Conservation (phyloP, 208 protist species). For the Crithidia fasciculata region DNA sequence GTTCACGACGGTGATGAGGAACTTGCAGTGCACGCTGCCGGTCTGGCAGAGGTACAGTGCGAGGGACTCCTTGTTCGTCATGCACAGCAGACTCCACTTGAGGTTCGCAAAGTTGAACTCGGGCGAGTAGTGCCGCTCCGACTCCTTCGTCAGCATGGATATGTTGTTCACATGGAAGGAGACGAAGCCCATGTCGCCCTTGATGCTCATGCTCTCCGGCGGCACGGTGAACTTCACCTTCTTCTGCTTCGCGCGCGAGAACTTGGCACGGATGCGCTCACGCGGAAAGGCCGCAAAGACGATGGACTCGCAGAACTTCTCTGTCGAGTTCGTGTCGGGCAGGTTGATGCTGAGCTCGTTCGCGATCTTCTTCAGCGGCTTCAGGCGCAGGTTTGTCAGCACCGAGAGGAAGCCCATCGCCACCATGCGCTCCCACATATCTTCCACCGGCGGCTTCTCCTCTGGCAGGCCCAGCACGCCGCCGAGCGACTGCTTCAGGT, state of each 20-base stretch:
- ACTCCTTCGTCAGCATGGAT: slow-evolving; percentile 85
- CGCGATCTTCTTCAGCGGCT: slow-evolving; percentile 89
- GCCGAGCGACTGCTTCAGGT: slow-evolving; percentile 73
- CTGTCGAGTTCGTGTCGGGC: slow-evolving; percentile 85
- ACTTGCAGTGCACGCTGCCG: slow-evolving; percentile 91
- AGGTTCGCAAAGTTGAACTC: slow-evolving; percentile 88
- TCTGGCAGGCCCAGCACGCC: slow-evolving; percentile 77
- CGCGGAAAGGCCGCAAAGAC: slow-evolving; percentile 89
- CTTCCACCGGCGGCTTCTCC: slow-evolving; percentile 77
- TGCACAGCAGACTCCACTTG: slow-evolving; percentile 92
- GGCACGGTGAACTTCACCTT: slow-evolving; percentile 86
- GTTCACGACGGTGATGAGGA: slow-evolving; percentile 91
- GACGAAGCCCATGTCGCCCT: slow-evolving; percentile 93
- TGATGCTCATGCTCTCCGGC: slow-evolving; percentile 67
- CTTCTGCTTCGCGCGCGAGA: slow-evolving; percentile 78
- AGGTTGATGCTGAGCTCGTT: slow-evolving; percentile 74
- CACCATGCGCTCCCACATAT: slow-evolving; percentile 93
- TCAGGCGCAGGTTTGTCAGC: slow-evolving; percentile 87
- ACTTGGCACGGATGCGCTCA: slow-evolving; percentile 76
- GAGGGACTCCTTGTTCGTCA: slow-evolving; percentile 89
- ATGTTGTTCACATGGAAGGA: slow-evolving; percentile 90
- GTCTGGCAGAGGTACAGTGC: slow-evolving; percentile 92
- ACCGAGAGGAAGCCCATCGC: slow-evolving; percentile 90
- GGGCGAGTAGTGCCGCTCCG: slow-evolving; percentile 89
- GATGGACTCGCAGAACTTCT: slow-evolving; percentile 90